These are phyloP conservation scores for Viola odorata DNA, from an alignment of 345 rosid genomes.

Conservation along the genomic window DNA sequence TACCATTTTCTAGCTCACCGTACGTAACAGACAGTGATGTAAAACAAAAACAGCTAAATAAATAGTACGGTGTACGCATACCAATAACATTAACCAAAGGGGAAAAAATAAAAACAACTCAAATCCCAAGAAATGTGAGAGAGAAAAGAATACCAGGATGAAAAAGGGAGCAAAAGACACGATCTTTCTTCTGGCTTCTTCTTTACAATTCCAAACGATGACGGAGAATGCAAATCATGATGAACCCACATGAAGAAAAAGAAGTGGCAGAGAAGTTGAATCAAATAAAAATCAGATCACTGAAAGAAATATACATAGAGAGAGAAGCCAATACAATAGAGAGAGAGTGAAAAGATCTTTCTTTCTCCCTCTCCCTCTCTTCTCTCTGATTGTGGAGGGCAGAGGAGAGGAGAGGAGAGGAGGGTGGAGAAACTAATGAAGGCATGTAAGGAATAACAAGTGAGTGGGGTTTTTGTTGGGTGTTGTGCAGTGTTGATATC, in stretches of 20 bases:
- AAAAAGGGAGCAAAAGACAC: background rate
- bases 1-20: too few relatives aligned
- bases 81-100: background rate
- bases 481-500: too few relatives aligned
- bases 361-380: conserved; percentile 7
- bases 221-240: conserved; percentile 4
- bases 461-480: background rate
- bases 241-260: background rate
- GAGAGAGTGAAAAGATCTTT: background rate
- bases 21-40: background rate
- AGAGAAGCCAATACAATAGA: conserved; percentile 2
- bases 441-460: background rate
- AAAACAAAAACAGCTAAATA: background rate
- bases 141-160: conserved; percentile 2
- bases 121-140: conserved; percentile 11
- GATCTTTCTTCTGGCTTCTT: background rate
- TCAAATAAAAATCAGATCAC: conserved; percentile 7
- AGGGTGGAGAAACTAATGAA: background rate
- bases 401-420: background rate
- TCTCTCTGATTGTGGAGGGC: background rate
- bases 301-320: background rate
- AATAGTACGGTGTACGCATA: background rate
- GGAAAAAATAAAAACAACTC: background rate
- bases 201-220: conserved; percentile 2
- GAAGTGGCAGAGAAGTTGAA: conserved; percentile 3